Base-by-base conservation (phyloP, 495 filamentous ascomycete genomes). In the Xylaria intraflava region DNA sequence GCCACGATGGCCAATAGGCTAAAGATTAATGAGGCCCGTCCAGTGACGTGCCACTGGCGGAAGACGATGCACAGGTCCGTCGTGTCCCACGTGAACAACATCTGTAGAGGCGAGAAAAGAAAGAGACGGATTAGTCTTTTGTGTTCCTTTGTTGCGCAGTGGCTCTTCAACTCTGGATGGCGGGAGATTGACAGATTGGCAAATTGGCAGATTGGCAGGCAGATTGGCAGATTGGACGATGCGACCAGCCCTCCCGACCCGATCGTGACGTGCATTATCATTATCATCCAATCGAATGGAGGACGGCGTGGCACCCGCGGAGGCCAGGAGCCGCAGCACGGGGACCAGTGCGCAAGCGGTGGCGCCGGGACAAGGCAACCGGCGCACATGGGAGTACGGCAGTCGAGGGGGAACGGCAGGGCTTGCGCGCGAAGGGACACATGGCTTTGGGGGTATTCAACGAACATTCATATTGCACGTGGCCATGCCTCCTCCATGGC, bases 1-100 rank as follows among this genome's bases (percentile, higher is more conserved):
- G 84, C 77, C 48, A 90, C 83, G 58, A 98, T 83, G 49, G 81
- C 88, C 45, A 89, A 67, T 57, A 98, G 84, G 29, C 90, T 95
- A 61, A 88, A 64, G 64, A 96, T 60, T 26, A 98, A 83, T 7
- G 83, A 81, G 22, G 77, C 53, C n/a, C 82, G 82, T 36, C 81
- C 83, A 46, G 72, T 79, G 68, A 97, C 74, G 64, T 85, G 93
- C 93, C 93, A 98, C 72, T 83, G 80, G 58, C 77, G 83, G 77
- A 96, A 98, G 70, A 97, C 78, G 64, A 98, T 91, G 78, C 93
- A 98, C 54, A 98, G 87, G 69, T 96, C 82, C 41, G 81, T 76
- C 16, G 89, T 90, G 61, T 87, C 79, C 94, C 93, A 97, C 47
- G 90, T 98, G 71, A 98, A 98, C 30, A 96, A 81, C 92, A 96